Conservation (phyloP, 192 early-diverging fungal genomes). For the Backusella psychrophila region DNA sequence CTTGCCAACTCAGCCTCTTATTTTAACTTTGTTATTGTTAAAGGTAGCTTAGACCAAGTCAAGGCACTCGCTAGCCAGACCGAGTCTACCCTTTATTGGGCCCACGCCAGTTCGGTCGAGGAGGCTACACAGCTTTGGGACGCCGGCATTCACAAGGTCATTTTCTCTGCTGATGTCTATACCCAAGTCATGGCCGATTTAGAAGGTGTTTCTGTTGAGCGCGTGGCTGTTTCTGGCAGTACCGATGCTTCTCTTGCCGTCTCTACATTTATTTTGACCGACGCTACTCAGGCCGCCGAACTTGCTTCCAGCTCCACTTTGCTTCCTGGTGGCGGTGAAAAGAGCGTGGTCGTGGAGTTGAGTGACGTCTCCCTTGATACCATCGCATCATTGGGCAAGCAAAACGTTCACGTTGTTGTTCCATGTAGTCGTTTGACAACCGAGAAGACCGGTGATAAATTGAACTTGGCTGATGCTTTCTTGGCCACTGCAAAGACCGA, state of each 20-base stretch:
- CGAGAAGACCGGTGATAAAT: slow-evolving; percentile 10
- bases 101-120: slow-evolving; percentile 36
- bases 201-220: slow-evolving; percentile 37
- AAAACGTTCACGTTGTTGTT: slow-evolving; percentile 37
- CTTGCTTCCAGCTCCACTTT: slow-evolving; percentile 23
- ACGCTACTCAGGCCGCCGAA: slow-evolving; percentile 15
- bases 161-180: slow-evolving; percentile 37
- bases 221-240: slow-evolving; percentile 37
- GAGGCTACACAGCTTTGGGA: slow-evolving; percentile 44
- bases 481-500: slow-evolving; percentile 65
- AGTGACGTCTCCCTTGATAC: slow-evolving; percentile 22
- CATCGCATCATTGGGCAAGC: slow-evolving; percentile 30
- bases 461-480: slow-evolving; percentile 60
- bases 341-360: slow-evolving; percentile 33
- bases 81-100: slow-evolving; percentile 39
- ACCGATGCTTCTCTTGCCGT: slow-evolving; percentile 19
- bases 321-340: slow-evolving; percentile 42
- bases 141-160: slow-evolving; percentile 44
- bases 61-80: slow-evolving; percentile 6
- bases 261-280: slow-evolving; percentile 28
- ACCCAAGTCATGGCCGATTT: slow-evolving; percentile 25
- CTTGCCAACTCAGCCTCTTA: slow-evolving; percentile 9
- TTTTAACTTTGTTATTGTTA: slow-evolving; percentile 13
- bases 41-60: slow-evolving; percentile 10
- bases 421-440: slow-evolving; percentile 32